Conservation (phyloP, 148 eudicot species). For the Simmondsia chinensis region DNA sequence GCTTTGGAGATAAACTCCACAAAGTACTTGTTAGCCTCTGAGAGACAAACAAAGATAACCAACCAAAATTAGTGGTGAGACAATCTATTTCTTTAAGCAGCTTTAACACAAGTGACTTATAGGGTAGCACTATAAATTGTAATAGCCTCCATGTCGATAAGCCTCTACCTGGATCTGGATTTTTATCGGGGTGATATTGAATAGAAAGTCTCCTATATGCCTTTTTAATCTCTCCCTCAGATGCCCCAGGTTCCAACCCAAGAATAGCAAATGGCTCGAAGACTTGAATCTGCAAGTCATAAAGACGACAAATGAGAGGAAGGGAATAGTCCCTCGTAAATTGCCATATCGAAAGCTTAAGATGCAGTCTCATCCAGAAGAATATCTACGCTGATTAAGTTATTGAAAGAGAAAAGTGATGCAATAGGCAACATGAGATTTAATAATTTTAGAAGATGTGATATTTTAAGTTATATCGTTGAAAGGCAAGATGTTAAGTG, state of each 20-base stretch:
- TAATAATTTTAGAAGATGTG: no score
- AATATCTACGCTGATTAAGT: no score
- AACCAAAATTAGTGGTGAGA: conserved; percentile 3
- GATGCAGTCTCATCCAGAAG: background rate
- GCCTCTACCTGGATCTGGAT: conserved; percentile 93
- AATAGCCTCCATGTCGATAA: conserved; percentile 5
- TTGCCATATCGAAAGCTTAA: background rate
- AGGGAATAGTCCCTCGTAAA: no score
- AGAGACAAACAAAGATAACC: conserved; percentile 9
- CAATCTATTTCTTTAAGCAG: no score
- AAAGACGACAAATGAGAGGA: background rate
- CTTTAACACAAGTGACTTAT: no score
- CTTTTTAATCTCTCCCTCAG: conserved; percentile 84
- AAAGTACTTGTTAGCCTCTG: conserved; percentile 85
- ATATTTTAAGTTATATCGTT: no score
- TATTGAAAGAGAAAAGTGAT: no score
- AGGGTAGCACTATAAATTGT: background rate
- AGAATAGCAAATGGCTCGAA: conserved; percentile 93
- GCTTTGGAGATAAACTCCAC: conserved; percentile 91
- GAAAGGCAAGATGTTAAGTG: background rate
- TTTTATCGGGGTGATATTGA: conserved; percentile 96
- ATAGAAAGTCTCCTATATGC: conserved; percentile 88
- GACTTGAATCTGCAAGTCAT: conserved; percentile 42
- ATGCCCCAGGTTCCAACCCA: conserved; percentile 83
- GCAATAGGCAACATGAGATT: no score